Conservation (phyloP, 169 alveolate species). For the Plasmodium vivax region DNA sequence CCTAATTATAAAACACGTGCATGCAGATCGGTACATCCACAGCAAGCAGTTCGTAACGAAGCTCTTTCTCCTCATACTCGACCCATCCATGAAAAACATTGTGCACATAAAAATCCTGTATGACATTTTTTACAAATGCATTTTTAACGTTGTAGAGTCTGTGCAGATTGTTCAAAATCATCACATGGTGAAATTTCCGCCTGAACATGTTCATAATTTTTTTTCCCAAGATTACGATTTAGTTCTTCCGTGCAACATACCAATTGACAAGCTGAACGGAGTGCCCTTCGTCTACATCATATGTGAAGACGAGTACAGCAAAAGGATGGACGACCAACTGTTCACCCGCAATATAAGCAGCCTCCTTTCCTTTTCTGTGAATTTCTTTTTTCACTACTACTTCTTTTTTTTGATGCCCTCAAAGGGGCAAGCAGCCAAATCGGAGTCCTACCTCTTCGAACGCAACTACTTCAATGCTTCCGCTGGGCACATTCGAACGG, state of each 20-base stretch:
- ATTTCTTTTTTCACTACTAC: constrained; percentile 52
- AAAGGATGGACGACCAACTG: neutral
- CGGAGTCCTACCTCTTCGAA: neutral
- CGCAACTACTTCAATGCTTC: constrained; percentile 42
- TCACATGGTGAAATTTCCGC: neutral
- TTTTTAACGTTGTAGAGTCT: constrained; percentile 37
- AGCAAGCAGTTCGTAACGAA: constrained; percentile 39
- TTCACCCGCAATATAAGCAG: constrained; percentile 21
- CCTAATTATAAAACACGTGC: constrained; percentile 2
- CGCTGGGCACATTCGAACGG: constrained; percentile 1
- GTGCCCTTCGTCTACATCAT: constrained; percentile 40
- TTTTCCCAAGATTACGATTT: constrained; percentile 6
- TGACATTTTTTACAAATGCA: constrained; percentile 24
- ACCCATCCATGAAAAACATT: constrained; percentile 43
- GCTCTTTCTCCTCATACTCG: constrained; percentile 23
- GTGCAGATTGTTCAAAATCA: neutral
- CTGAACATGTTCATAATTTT: neutral
- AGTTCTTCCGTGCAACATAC: neutral
- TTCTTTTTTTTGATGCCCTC: constrained; percentile 3
- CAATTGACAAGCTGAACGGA: constrained; percentile 36
- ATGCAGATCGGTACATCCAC: constrained; percentile 9
- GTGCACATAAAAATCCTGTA: constrained; percentile 32
- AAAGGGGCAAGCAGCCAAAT: neutral
- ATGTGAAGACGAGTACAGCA: constrained; percentile 66
- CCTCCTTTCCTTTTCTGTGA: constrained; percentile 1